A percentile compares a stretch with the other conserved stretches of the same genome.
Conservation (phyloP, 495 filamentous ascomycete genomes). For the Talaromyces trachyspermus region DNA sequence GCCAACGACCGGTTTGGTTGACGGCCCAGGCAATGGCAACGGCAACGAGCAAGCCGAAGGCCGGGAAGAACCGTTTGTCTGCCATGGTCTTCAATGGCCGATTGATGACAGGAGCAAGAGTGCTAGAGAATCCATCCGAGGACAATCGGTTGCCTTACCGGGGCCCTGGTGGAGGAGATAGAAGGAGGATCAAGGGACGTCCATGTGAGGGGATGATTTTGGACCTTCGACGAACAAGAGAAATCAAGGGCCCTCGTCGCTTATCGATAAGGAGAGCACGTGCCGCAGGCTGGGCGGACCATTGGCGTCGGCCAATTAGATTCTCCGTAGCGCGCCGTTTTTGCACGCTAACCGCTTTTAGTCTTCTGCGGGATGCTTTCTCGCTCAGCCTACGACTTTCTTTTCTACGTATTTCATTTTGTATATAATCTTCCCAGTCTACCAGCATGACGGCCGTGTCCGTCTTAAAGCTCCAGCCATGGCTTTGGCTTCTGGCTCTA, state of each 20-base stretch:
- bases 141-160: too few relatives aligned
- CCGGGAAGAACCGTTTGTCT: background rate
- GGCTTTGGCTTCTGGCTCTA: background rate
- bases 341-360: too few relatives aligned
- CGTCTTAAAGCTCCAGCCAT: too few relatives aligned
- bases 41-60: background rate
- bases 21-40: background rate
- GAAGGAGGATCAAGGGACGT: too few relatives aligned
- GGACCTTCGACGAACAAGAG: too few relatives aligned
- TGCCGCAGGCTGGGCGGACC: background rate
- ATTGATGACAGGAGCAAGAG: background rate
- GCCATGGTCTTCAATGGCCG: background rate
- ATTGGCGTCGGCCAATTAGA: conserved; percentile 1
- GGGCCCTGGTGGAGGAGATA: too few relatives aligned
- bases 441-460: too few relatives aligned
- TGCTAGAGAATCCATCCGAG: background rate
- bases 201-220: too few relatives aligned
- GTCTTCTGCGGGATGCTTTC: too few relatives aligned
- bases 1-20: background rate
- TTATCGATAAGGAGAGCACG: conserved; percentile 3
- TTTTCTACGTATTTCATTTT: too few relatives aligned
- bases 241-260: background rate
- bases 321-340: background rate
- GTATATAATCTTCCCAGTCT: too few relatives aligned
- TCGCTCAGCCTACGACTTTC: too few relatives aligned